phyloP scores from a whole-genome alignment of 306 rosid species.

The Cyamopsis tetragonoloba region DNA sequence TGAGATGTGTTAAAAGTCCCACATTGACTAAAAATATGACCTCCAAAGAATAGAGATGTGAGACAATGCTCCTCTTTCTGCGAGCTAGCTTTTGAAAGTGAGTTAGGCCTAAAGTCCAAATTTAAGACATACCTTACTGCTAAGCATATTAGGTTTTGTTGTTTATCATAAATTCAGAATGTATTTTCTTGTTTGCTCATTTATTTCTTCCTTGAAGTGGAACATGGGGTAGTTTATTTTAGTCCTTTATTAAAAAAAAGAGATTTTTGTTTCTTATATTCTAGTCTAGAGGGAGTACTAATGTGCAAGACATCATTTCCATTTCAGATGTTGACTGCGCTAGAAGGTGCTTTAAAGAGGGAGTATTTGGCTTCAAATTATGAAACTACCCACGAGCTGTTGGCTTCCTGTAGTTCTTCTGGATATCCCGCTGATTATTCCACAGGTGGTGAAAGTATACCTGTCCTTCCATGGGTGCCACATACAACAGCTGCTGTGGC shows the following conservation, averaged over 20 bases:
- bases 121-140: not conserved
- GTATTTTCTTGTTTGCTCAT: not conserved
- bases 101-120: not conserved
- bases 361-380: constrained; percentile 52
- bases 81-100: too few relatives aligned
- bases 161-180: not conserved
- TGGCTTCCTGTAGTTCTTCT: constrained; percentile 33
- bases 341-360: constrained; percentile 60
- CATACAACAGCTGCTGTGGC: constrained; percentile 67
- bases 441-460: constrained; percentile 29
- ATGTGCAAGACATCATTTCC: constrained; percentile 3
- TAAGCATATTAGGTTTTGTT: not conserved
- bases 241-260: too few relatives aligned
- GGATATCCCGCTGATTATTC: constrained; percentile 26
- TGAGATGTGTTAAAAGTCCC: too few relatives aligned
- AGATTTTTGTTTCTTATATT: too few relatives aligned
- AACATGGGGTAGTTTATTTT: too few relatives aligned
- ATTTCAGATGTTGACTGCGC: constrained; percentile 51
- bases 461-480: constrained; percentile 71
- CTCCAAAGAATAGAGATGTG: too few relatives aligned
- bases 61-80: too few relatives aligned
- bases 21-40: too few relatives aligned
- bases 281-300: too few relatives aligned
- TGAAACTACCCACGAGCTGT: constrained; percentile 57
- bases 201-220: too few relatives aligned